A percentile compares a stretch with the other conserved stretches of the same genome.
phyloP scores from a whole-genome alignment of 192 early-diverging fungal species.

The Haplosporangium gracile region DNA sequence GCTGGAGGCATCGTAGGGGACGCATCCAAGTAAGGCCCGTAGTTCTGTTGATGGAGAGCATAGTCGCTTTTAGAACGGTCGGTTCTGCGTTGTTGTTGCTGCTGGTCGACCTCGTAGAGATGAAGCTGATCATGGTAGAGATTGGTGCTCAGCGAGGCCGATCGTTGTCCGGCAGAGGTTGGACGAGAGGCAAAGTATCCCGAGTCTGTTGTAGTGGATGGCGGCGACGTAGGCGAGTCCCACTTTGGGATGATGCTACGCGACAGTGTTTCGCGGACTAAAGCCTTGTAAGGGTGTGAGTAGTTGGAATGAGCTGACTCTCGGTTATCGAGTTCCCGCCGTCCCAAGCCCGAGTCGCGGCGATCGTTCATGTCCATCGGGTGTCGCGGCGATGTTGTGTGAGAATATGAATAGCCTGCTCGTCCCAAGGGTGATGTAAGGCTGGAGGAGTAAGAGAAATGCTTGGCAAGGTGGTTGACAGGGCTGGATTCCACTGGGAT shows the following conservation, averaged over 20 bases:
- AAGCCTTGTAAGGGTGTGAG: background rate
- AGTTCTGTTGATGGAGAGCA: constrained; percentile 53
- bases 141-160: constrained; percentile 7
- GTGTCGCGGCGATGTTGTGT: constrained; percentile 7
- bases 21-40: constrained; percentile 46
- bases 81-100: constrained; percentile 1
- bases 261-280: constrained; percentile 1
- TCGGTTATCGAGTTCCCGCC: constrained; percentile 16
- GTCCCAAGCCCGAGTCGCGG: constrained; percentile 22
- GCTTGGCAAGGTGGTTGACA: background rate
- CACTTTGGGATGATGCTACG: constrained; percentile 10
- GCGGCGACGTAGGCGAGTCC: constrained; percentile 1
- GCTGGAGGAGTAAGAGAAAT: background rate
- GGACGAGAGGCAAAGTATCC: constrained; percentile 12
- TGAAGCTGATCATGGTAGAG: constrained; percentile 24
- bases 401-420: background rate
- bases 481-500: background rate
- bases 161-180: constrained; percentile 22
- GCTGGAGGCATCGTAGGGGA: constrained; percentile 29
- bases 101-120: constrained; percentile 21
- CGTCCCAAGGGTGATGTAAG: background rate
- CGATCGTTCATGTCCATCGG: background rate
- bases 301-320: background rate
- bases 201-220: background rate
- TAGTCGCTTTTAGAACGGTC: constrained; percentile 42